Evolutionary conservation across 140 eudicot species (phyloP).

Genomic region (Oenanthe javanica): DNA sequence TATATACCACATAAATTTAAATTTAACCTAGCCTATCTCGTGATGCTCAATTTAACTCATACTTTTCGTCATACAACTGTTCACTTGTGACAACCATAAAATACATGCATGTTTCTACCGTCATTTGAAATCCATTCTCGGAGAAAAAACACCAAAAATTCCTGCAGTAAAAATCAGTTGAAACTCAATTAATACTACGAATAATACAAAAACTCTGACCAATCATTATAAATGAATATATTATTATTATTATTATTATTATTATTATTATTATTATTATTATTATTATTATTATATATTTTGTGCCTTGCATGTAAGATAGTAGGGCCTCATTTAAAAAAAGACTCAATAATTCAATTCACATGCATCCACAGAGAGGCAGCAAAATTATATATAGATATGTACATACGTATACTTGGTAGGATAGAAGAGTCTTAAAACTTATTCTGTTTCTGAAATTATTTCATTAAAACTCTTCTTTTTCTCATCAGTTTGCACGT

Average conservation of each 20-base stretch:
- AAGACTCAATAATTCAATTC: slow-evolving; percentile 42
- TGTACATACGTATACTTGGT: background rate
- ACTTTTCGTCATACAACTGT: background rate
- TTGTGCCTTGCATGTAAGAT: slow-evolving; percentile 11
- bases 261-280: background rate
- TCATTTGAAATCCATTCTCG: background rate
- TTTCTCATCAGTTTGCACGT: slow-evolving; percentile 28
- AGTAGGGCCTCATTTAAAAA: slow-evolving; percentile 15
- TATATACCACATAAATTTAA: too few relatives aligned
- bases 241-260: background rate
- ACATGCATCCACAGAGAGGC: slow-evolving; percentile 31
- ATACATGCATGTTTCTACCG: background rate
- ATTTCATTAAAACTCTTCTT: too few relatives aligned
- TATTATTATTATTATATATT: too few relatives aligned
- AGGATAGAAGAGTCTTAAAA: slow-evolving; percentile 1
- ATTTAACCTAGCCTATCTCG: too few relatives aligned
- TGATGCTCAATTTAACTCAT: too few relatives aligned
- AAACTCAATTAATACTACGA: background rate
- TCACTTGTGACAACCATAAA: background rate
- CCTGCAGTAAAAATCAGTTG: background rate
- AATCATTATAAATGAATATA: background rate
- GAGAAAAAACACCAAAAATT: background rate
- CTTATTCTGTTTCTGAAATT: background rate
- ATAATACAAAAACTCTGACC: slow-evolving; percentile 2
- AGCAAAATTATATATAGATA: background rate